Evolutionary conservation across 371 early-diverging fungal genomes (phyloP).

Genomic region (Mucor piriformis): DNA sequence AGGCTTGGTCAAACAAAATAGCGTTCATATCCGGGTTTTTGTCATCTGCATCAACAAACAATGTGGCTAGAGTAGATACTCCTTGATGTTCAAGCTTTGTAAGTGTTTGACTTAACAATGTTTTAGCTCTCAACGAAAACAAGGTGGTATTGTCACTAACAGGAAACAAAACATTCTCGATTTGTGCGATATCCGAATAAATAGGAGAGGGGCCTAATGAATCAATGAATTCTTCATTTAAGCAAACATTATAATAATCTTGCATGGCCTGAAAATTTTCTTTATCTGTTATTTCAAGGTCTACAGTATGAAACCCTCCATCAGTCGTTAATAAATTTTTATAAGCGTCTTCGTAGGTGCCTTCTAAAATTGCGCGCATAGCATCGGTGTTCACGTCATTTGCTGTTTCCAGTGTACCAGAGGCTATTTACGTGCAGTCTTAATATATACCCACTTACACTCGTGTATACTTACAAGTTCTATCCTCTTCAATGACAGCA

Average conservation of each 20-base stretch:
- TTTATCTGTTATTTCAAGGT: constrained; percentile 24
- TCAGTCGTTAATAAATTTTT: constrained; percentile 20
- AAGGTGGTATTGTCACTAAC: not conserved
- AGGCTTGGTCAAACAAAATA: constrained; percentile 45
- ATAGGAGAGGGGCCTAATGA: constrained; percentile 55
- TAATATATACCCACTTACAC: not conserved
- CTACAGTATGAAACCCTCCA: constrained; percentile 14
- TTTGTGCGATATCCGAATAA: constrained; percentile 27
- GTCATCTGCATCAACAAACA: constrained; percentile 47
- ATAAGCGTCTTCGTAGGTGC: constrained; percentile 21
- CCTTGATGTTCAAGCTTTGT: constrained; percentile 4
- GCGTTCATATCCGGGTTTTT: constrained; percentile 45
- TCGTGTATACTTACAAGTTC: constrained; percentile 26
- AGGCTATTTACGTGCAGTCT: constrained; percentile 24
- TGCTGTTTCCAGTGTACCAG: constrained; percentile 36
- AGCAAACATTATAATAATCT: constrained; percentile 55
- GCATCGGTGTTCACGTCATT: constrained; percentile 35
- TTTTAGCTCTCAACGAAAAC: not conserved
- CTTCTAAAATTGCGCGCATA: constrained; percentile 25
- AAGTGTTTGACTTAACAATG: constrained; percentile 7
- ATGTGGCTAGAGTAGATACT: constrained; percentile 28
- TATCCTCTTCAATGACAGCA: constrained; percentile 48
- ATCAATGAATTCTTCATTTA: constrained; percentile 46
- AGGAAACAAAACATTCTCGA: constrained; percentile 22
- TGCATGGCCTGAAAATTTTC: constrained; percentile 51